A percentile compares a stretch with the other conserved stretches of the same genome.
Evolutionary conservation across 257 asterid species (phyloP).

Genomic region (Solanum commersonii): DNA sequence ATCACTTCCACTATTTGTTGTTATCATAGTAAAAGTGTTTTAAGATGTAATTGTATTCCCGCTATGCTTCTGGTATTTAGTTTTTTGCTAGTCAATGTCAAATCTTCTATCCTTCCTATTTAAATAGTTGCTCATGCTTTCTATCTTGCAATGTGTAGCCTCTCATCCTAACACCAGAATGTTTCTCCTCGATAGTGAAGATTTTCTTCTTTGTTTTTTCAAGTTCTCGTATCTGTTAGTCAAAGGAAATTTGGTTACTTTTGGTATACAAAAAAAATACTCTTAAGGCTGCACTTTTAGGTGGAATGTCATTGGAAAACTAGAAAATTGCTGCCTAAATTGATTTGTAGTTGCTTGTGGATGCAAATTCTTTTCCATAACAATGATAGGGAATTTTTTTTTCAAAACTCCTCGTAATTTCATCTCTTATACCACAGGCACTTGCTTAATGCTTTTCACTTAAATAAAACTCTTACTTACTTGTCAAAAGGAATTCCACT

Average conservation of each 20-base stretch:
- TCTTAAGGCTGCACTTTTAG: background rate
- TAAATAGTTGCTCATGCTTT: background rate
- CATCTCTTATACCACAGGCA: too few species aligned
- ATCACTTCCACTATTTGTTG: background rate
- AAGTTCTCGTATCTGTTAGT: background rate
- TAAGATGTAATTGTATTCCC: background rate
- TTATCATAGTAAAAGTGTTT: background rate
- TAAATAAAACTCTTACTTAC: too few species aligned
- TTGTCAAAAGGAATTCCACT: too few species aligned
- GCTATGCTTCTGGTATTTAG: background rate
- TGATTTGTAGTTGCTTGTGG: too few species aligned
- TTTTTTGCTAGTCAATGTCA: background rate
- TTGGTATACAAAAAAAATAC: background rate
- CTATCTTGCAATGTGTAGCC: slow-evolving; percentile 27
- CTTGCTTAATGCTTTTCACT: too few species aligned
- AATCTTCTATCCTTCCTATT: background rate
- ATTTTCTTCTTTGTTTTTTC: background rate
- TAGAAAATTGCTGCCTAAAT: too few species aligned
- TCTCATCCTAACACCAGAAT: slow-evolving; percentile 19
- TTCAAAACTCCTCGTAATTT: too few species aligned
- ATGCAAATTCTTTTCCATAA: too few species aligned
- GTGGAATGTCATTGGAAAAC: background rate
- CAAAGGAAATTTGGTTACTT: background rate
- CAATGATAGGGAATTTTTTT: too few species aligned
- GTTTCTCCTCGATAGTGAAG: slow-evolving; percentile 14